Conservation (phyloP, 2,329 filamentous ascomycete genomes). For the Talaromyces sp. region DNA sequence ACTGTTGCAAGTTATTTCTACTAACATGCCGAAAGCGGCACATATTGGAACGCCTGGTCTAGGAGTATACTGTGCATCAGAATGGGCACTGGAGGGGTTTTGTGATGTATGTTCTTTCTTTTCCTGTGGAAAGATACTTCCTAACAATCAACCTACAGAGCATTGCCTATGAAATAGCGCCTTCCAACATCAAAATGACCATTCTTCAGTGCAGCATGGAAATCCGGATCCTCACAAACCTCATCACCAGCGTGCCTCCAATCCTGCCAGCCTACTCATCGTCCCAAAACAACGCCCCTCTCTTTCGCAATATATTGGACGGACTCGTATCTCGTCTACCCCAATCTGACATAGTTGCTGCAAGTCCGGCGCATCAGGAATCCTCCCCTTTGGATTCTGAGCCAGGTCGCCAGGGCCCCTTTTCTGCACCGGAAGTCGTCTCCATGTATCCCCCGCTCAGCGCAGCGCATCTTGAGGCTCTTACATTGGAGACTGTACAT, state of each 20-base stretch:
- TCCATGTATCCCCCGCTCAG: conserved; percentile 71
- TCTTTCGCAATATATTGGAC: conserved; percentile 75
- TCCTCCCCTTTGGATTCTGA: neutral
- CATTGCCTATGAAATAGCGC: conserved; percentile 90
- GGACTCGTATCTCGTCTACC: conserved; percentile 73
- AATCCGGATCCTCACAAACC: conserved; percentile 79
- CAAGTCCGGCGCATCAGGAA: conserved; percentile 4
- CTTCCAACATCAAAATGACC: conserved; percentile 94
- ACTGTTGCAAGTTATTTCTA: neutral
- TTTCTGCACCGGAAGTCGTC: conserved; percentile 45
- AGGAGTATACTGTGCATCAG: conserved; percentile 83
- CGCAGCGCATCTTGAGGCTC: conserved; percentile 59
- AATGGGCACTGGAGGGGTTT: conserved; percentile 93
- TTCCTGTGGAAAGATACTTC: neutral
- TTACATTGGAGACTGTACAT: conserved; percentile 85
- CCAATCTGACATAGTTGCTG: conserved; percentile 28
- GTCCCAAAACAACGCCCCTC: conserved; percentile 68
- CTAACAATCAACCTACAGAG: conserved; percentile 40
- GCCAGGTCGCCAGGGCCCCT: conserved; percentile 17
- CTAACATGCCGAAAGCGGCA: conserved; percentile 47
- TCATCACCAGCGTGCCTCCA: conserved; percentile 75
- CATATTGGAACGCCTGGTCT: conserved; percentile 91
- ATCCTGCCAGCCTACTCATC: conserved; percentile 63
- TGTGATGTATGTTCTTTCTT: conserved; percentile 60
- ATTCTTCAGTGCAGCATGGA: conserved; percentile 95